Percentiles rank a stretch among this genome's conserved stretches.
Conservation (phyloP, 2,329 filamentous ascomycete species). For the Akanthomyces muscarius region DNA sequence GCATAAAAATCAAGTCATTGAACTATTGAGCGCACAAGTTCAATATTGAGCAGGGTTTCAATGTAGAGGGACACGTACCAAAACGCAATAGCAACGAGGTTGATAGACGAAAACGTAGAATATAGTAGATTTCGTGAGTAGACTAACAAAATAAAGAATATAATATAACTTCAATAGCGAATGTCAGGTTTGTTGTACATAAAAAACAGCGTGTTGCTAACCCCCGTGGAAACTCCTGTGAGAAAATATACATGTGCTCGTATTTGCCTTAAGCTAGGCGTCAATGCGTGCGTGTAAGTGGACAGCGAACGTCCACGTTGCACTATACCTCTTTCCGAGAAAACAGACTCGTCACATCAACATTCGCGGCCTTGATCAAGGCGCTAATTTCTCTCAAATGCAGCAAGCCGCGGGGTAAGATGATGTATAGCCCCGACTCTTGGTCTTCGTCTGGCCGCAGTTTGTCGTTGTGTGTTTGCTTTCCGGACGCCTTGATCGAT, state of each 20-base stretch:
- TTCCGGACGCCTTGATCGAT: slow-evolving; percentile 21
- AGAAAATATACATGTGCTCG: not conserved
- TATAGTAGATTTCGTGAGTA: not conserved
- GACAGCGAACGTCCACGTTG: not conserved
- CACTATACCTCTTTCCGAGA: slow-evolving; percentile 1
- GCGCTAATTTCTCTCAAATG: slow-evolving; percentile 20
- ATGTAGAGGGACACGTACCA: no score
- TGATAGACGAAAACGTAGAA: not conserved
- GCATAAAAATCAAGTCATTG: not conserved
- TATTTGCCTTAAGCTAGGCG: not conserved
- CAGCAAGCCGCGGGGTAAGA: slow-evolving; percentile 18
- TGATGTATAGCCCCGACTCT: slow-evolving; percentile 21
- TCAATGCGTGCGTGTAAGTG: not conserved
- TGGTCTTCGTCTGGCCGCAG: slow-evolving; percentile 21
- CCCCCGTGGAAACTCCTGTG: not conserved
- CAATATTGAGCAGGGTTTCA: not conserved
- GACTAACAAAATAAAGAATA: not conserved
- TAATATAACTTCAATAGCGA: not conserved
- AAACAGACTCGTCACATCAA: slow-evolving; percentile 8
- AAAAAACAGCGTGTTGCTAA: not conserved
- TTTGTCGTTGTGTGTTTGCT: slow-evolving; percentile 23
- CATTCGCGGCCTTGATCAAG: slow-evolving; percentile 21
- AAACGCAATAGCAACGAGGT: not conserved
- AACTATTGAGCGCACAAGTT: not conserved
- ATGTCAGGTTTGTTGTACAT: not conserved